Evolutionary conservation across 2,329 filamentous ascomycete genomes (phyloP), one percentile per base, ranked within the genome.

Genomic region (Madurella mycetomatis): DNA sequence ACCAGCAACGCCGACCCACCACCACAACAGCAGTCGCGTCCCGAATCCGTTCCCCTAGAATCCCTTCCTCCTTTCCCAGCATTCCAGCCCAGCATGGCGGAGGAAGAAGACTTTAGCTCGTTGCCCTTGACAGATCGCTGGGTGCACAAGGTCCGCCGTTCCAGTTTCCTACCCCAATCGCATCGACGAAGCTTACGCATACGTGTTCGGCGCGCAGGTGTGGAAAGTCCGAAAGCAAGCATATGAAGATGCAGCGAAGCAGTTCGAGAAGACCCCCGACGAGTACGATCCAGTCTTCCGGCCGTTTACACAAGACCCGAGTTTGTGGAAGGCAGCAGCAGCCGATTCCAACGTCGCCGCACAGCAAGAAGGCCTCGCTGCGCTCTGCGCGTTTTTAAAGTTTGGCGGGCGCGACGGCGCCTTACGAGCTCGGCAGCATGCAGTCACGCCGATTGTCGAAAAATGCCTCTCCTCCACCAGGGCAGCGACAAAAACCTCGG

Each of bases 191-290:
- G 30, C 52, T 54, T n/a, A 42, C 31, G 37, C 25, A 17, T 17
- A 19, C 17, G 47, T 41, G n/a, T n/a, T 11, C 4, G 32, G 18
- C 31, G 2, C 18, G 30, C 65, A 88, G 87, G 83, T 88, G 67
- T 99, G 94, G 94, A 99, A 99, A 80, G 92, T 95, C 41, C 84
- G 94, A 67, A 99, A 99, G 75, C 85, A 84, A 67, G 94, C 86
- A 50, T 99, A 97, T 69, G 94, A 99, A 78, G 90, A 94, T 62
- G 92, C 90, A 17, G 83, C 87, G 41, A 92, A 94, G 71, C 83
- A 86, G 62, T 97, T 99, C 70, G 86, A 91, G 68, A 77, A 83
- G 55, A 90, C 92, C 5, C 86, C 90, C 57, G 87, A 92, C 72
- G 92, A 97, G 69, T 82, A 85, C 63, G 88, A 95, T 68, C 85